Percentiles rank a stretch among this genome's conserved stretches.
phyloP scores from a whole-genome alignment of 768 basidiomycete species.

The Pisolithus sp. region DNA sequence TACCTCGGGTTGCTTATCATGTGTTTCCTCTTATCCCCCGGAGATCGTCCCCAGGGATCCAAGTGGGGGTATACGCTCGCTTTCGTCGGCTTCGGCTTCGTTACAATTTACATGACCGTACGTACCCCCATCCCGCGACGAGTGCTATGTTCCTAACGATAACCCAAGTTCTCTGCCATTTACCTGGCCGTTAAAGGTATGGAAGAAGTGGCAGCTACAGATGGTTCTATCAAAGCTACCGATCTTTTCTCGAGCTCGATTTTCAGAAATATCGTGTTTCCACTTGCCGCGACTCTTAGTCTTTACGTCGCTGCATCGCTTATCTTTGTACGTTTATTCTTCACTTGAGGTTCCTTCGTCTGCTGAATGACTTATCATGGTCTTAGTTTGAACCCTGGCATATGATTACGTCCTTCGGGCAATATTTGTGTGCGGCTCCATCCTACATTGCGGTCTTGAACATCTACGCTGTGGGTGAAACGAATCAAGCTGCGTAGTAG shows the following conservation, averaged over 20 bases:
- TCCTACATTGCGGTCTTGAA: slow-evolving; percentile 92
- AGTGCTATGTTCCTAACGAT: slow-evolving; percentile 4
- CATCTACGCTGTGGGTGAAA: slow-evolving; percentile 62
- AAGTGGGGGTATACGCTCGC: slow-evolving; percentile 83
- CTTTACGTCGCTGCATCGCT: slow-evolving; percentile 80
- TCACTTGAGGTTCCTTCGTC: neutral
- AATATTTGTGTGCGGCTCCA: slow-evolving; percentile 86
- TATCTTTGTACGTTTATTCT: slow-evolving; percentile 63
- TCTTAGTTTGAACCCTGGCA: slow-evolving; percentile 93
- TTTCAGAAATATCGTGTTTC: slow-evolving; percentile 82
- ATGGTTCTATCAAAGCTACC: slow-evolving; percentile 40
- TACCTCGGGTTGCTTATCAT: slow-evolving; percentile 83
- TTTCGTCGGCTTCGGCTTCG: slow-evolving; percentile 80
- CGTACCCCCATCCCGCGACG: slow-evolving; percentile 14
- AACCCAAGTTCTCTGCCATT: slow-evolving; percentile 59
- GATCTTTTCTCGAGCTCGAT: slow-evolving; percentile 75
- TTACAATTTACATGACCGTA: slow-evolving; percentile 97
- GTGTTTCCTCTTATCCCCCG: slow-evolving; percentile 83
- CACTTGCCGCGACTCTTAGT: slow-evolving; percentile 81
- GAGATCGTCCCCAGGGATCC: slow-evolving; percentile 87
- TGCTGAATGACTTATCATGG: neutral
- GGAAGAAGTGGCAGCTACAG: slow-evolving; percentile 43
- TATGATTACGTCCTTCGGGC: slow-evolving; percentile 95
- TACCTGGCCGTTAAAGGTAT: slow-evolving; percentile 82
- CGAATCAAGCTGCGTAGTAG: neutral